phyloP scores from a whole-genome alignment of 2,329 filamentous ascomycete species.

The Blastomyces gilchristii region DNA sequence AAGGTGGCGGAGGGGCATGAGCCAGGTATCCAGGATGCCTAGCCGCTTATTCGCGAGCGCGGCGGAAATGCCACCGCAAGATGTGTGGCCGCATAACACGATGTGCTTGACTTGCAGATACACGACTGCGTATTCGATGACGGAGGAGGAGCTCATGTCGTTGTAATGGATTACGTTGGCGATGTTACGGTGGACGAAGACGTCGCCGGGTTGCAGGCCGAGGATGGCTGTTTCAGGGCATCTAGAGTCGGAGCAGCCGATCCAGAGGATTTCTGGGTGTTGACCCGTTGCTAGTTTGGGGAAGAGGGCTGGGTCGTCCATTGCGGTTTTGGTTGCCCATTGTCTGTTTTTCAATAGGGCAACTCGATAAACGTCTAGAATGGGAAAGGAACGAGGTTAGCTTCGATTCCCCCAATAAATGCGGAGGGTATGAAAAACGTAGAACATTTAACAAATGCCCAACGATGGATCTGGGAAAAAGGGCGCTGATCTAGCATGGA shows the following conservation, averaged over 20 bases:
- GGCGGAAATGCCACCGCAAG: slow-evolving; percentile 49
- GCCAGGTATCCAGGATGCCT: slow-evolving; percentile 52
- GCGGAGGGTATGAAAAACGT: neutral
- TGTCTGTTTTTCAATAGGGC: slow-evolving; percentile 59
- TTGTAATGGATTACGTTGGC: slow-evolving; percentile 68
- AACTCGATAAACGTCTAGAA: slow-evolving; percentile 49
- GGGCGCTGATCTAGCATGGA: neutral
- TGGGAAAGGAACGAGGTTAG: neutral
- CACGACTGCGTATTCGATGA: slow-evolving; percentile 69
- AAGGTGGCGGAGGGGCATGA: slow-evolving; percentile 47
- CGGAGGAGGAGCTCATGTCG: slow-evolving; percentile 64
- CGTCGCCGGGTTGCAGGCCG: slow-evolving; percentile 67
- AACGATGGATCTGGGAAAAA: neutral
- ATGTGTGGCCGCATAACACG: slow-evolving; percentile 52
- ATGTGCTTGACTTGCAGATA: slow-evolving; percentile 58
- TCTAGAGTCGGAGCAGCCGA: slow-evolving; percentile 78
- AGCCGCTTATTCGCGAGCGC: slow-evolving; percentile 47
- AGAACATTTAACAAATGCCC: neutral
- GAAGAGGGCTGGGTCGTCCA: slow-evolving; percentile 62
- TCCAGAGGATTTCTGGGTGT: slow-evolving; percentile 57
- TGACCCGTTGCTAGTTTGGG: slow-evolving; percentile 57
- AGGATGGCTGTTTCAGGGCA: slow-evolving; percentile 75
- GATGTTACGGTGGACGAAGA: slow-evolving; percentile 86
- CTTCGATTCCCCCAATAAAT: neutral
- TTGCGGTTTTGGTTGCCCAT: slow-evolving; percentile 56